Percentiles rank a stretch among this genome's conserved stretches.
Conservation (phyloP, 306 rosid species). For the Purshia tridentata region DNA sequence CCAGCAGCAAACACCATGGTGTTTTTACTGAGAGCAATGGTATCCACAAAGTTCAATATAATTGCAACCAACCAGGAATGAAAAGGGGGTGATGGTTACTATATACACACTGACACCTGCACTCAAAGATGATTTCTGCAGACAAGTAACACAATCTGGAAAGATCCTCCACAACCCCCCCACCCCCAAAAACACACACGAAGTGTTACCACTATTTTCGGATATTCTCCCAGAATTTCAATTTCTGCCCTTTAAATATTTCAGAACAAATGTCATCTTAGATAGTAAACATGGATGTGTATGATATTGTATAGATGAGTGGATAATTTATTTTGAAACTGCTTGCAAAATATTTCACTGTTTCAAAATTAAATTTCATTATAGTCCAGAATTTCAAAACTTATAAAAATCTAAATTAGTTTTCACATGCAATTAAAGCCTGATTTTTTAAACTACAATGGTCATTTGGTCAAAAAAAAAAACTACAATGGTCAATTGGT, state of each 20-base stretch:
- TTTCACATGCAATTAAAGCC: no score
- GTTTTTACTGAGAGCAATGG: neutral
- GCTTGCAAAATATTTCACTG: no score
- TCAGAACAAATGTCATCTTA: neutral
- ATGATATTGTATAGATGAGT: no score
- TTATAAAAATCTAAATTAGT: no score
- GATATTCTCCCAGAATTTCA: neutral
- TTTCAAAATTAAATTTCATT: no score
- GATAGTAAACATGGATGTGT: no score
- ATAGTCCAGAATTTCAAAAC: no score
- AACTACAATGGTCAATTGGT: no score
- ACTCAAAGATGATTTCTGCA: neutral
- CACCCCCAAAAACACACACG: neutral
- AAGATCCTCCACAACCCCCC: neutral
- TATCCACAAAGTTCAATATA: neutral
- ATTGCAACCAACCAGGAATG: neutral
- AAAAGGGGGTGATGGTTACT: neutral
- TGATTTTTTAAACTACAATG: no score
- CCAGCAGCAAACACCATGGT: neutral
- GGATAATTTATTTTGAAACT: no score
- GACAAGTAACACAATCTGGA: neutral
- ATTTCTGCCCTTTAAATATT: neutral
- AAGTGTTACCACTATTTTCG: neutral
- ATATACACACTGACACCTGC: neutral
- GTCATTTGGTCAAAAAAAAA: no score